phyloP scores from a whole-genome alignment of 768 basidiomycete species.

The Phaeotremella skinneri region DNA sequence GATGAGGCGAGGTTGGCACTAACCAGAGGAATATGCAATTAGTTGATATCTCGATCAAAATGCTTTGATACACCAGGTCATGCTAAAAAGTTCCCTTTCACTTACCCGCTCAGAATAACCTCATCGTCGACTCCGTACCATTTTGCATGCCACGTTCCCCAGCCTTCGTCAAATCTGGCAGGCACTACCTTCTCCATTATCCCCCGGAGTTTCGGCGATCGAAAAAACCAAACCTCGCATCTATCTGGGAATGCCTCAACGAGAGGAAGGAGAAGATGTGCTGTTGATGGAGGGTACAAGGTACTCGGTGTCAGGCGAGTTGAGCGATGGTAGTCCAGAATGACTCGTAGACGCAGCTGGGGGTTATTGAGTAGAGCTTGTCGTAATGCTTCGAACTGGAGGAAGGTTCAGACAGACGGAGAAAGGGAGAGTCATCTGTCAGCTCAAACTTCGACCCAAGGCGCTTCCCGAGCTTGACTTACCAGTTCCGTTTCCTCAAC shows the following conservation, averaged over 20 bases:
- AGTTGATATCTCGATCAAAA: slow-evolving; percentile 22
- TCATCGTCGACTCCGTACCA: slow-evolving; percentile 91
- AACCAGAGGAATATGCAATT: slow-evolving; percentile 6
- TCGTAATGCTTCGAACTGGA: slow-evolving; percentile 71
- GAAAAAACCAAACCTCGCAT: slow-evolving; percentile 76
- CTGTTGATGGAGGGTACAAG: slow-evolving; percentile 59
- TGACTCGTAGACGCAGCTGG: slow-evolving; percentile 65
- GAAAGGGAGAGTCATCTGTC: not conserved
- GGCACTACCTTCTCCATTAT: slow-evolving; percentile 75
- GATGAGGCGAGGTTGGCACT: slow-evolving; percentile 91
- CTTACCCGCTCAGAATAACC: slow-evolving; percentile 87
- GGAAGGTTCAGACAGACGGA: slow-evolving; percentile 3
- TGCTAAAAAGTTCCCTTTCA: slow-evolving; percentile 6
- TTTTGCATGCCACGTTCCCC: slow-evolving; percentile 98
- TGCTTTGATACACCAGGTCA: slow-evolving; percentile 17
- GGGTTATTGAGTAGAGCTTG: slow-evolving; percentile 62
- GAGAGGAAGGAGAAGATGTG: slow-evolving; percentile 64
- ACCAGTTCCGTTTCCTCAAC: slow-evolving; percentile 71
- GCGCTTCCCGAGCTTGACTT: slow-evolving; percentile 37
- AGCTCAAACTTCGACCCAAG: not conserved
- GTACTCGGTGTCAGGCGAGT: slow-evolving; percentile 49
- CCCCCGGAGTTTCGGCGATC: slow-evolving; percentile 79
- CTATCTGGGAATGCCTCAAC: slow-evolving; percentile 67
- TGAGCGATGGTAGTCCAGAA: slow-evolving; percentile 68
- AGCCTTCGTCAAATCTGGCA: slow-evolving; percentile 92